Percentiles rank a stretch among this genome's conserved stretches.
Conservation (phyloP, 148 eudicot genomes). For the Chenopodium album region DNA sequence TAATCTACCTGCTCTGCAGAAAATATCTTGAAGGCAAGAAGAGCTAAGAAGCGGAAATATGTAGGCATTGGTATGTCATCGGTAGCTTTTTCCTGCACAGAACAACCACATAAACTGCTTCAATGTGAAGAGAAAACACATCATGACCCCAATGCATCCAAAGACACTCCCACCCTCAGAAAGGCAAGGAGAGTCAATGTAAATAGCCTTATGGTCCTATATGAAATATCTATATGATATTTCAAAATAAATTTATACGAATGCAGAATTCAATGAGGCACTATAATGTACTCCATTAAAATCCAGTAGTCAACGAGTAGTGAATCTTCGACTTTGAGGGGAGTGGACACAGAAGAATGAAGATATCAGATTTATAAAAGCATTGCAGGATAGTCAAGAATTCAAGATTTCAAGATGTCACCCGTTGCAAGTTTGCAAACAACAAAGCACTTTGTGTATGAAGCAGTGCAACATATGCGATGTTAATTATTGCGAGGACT, state of each 20-base stretch:
- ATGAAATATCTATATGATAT: neutral
- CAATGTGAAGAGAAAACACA: conserved; percentile 14
- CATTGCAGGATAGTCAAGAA: neutral
- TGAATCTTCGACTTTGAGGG: neutral
- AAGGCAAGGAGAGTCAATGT: neutral
- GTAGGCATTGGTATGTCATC: conserved; percentile 92
- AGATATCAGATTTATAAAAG: neutral
- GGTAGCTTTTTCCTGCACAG: conserved; percentile 59
- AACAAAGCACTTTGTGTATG: neutral
- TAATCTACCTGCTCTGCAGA: conserved; percentile 68
- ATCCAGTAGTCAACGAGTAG: neutral
- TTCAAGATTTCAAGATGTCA: conserved; percentile 2
- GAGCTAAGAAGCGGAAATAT: conserved; percentile 88
- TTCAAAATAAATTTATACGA: neutral
- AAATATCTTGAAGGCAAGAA: conserved; percentile 98
- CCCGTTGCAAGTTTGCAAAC: neutral
- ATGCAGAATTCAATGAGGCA: neutral
- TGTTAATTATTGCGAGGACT: neutral
- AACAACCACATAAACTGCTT: conserved; percentile 19
- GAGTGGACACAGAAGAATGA: neutral
- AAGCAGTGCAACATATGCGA: too few species aligned
- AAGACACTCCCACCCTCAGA: neutral
- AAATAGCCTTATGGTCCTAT: neutral
- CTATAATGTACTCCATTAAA: neutral
- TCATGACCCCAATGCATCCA: neutral